Percentiles rank a stretch among this genome's conserved stretches.
Evolutionary conservation across 179 eudicot genomes (phyloP).

Genomic region (Nepenthes alata): DNA sequence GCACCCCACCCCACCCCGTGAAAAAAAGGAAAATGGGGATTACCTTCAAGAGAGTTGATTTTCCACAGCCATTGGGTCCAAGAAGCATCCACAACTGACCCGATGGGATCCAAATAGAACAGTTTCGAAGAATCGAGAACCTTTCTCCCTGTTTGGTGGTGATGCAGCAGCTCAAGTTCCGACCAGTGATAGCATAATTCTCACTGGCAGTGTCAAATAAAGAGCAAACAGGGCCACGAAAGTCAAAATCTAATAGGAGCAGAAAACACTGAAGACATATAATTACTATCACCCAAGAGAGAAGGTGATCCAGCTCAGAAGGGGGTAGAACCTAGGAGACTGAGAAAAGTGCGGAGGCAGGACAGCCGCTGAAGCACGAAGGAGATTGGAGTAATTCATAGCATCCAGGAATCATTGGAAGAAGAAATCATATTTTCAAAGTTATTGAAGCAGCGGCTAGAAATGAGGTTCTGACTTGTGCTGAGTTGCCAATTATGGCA

Average conservation of each 20-base stretch:
- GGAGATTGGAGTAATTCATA: slow-evolving; percentile 15
- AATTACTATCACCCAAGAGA: slow-evolving; percentile 17
- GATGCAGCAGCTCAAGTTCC: slow-evolving; percentile 49
- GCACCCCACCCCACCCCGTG: not conserved
- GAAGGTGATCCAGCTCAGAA: not conserved
- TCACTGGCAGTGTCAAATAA: slow-evolving; percentile 12
- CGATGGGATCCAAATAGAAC: slow-evolving; percentile 64
- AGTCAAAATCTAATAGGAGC: not conserved
- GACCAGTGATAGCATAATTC: slow-evolving; percentile 48
- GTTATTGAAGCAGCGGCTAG: not conserved
- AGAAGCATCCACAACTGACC: slow-evolving; percentile 99
- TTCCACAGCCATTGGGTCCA: slow-evolving; percentile 95
- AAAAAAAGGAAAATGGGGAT: not conserved
- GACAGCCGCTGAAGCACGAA: slow-evolving; percentile 11
- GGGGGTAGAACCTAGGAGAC: slow-evolving; percentile 8
- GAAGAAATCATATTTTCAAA: too few species aligned
- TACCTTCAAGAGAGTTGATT: slow-evolving; percentile 91
- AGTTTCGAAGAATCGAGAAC: slow-evolving; percentile 56
- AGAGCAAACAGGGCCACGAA: not conserved
- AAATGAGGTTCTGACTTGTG: too few species aligned
- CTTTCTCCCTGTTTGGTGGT: slow-evolving; percentile 26
- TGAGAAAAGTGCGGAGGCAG: slow-evolving; percentile 11
- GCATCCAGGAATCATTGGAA: not conserved
- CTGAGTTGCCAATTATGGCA: too few species aligned
- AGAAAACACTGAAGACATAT: slow-evolving; percentile 13